Base-by-base conservation (phyloP, 2,329 filamentous ascomycete genomes). In the Colletotrichum euphorbiae region DNA sequence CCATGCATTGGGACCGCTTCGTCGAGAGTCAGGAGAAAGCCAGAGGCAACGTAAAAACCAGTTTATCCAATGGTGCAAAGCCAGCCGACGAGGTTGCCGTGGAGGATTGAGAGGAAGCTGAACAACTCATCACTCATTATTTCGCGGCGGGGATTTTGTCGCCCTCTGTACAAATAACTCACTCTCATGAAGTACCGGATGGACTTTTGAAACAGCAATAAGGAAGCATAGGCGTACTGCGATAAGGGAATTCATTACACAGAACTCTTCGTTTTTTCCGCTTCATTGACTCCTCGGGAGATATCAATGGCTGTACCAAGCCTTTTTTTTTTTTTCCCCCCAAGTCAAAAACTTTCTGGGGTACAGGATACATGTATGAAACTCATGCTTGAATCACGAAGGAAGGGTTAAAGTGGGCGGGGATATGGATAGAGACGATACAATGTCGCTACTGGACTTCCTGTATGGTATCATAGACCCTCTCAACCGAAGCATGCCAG, bases 1-100 rank as follows among this genome's bases (percentile, higher is more conserved):
- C 89, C 0, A 87, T 89, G 70, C 85, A 91, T 76, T 88, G 92
- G 85, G 84, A 86, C 56, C 79, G 80, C 7, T 88, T 94, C 74
- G 83, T 86, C 24, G 87, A 91, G 77, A 82, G 84, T 42, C 88
- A 90, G 78, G 80, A 86, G 73, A 88, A 88, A 77, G 85, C 87
- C 6, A 80, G 83, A 64, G 85, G 83, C 11, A 89, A 89, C 72
- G 82, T 85, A 19, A 79, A 78, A 58, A 72, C 78, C 21, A 59
- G 73, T 28, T 74, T 79, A 48, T 72, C 76, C 6, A 74, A 76
- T 70, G 72, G 70, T 6, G 67, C 67, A 33, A 73, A 74, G 60
- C 59, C 52, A n/a, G 69, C 52, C 12, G 77, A 84, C 54, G 83
- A 84, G 67, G 80, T 78, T 51, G 82, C 81, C 21, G 77, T 84